Evolutionary conservation across 2,329 filamentous ascomycete genomes (phyloP), one percentile per base, ranked within the genome.

Genomic region (Nannizzia gypsea): DNA sequence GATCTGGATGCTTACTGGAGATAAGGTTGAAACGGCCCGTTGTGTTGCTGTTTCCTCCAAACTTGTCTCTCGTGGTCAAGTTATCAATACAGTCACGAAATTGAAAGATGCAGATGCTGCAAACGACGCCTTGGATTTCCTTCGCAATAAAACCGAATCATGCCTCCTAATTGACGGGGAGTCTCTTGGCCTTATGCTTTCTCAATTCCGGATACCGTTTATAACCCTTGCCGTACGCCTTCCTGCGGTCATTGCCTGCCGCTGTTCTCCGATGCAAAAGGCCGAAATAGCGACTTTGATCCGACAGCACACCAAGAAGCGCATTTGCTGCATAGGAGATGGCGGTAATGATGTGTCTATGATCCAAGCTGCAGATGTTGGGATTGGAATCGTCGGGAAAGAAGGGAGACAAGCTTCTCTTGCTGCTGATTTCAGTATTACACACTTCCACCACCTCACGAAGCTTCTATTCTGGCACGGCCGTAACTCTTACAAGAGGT

Each of bases 381-480:
- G 95, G 62, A 92, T 99, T 26, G 93, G 93, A 63, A 99, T 99
- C 63, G 93, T 97, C 0, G 93, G 93, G 62, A 99, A 99, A 77
- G 93, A 99, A 77, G 93, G 93, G 36, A 85, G 89, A 22, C 93
- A 99, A 77, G 93, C 93, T 38, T 93, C 88, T 69, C 80, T 99
- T 54, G 95, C 95, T 0, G 95, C 93, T 9, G 93, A 99, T 72
- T 99, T 99, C 73, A 93, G 88, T 61, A 95, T 99, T 66, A 89
- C 90, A 62, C 91, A 96, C 68, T 99, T 99, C 74, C 88, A 86
- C 68, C 90, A 99, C 71, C 77, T 99, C 20, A 95, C 92, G 56
- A 99, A 97, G 73, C 81, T 99, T 1, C 82, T 99, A n/a, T 90
- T 99, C 40, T 99, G 95, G 93, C 95, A 99, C 71, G 93, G 93